Evolutionary conservation across 2,329 filamentous ascomycete genomes (phyloP).

Genomic region (Fusarium phyllophilum): DNA sequence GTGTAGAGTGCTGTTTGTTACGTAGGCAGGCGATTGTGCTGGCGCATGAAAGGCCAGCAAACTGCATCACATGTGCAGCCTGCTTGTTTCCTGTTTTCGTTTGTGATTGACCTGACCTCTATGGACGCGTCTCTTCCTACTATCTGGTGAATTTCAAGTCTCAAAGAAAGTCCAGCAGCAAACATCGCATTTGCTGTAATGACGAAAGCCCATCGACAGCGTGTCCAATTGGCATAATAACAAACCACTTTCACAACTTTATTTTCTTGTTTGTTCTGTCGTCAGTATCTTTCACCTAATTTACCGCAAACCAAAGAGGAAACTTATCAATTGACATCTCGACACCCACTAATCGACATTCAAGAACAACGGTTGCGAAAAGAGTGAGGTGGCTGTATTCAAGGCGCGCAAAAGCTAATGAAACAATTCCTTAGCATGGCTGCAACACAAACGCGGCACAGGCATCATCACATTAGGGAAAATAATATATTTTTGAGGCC

Average conservation of each 20-base stretch:
- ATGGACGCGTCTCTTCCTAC: no score
- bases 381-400: no score
- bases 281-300: background rate
- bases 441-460: no score
- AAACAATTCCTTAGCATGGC: no score
- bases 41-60: background rate
- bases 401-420: no score
- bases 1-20: background rate
- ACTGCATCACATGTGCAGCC: background rate
- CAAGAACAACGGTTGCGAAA: no score
- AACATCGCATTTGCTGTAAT: rapidly evolving
- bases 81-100: background rate
- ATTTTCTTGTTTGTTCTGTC: background rate
- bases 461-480: no score
- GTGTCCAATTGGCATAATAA: background rate
- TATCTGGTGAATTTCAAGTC: rapidly evolving
- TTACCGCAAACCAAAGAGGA: rapidly evolving
- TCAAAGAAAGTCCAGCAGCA: background rate
- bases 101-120: background rate
- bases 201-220: background rate
- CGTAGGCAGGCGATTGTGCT: background rate
- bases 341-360: background rate
- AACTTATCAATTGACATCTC: background rate
- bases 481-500: no score
- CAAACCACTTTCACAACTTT: rapidly evolving